These are phyloP conservation scores for Capronia epimyces DNA, from an alignment of 2,329 filamentous ascomycete genomes.

Conservation along the genomic window DNA sequence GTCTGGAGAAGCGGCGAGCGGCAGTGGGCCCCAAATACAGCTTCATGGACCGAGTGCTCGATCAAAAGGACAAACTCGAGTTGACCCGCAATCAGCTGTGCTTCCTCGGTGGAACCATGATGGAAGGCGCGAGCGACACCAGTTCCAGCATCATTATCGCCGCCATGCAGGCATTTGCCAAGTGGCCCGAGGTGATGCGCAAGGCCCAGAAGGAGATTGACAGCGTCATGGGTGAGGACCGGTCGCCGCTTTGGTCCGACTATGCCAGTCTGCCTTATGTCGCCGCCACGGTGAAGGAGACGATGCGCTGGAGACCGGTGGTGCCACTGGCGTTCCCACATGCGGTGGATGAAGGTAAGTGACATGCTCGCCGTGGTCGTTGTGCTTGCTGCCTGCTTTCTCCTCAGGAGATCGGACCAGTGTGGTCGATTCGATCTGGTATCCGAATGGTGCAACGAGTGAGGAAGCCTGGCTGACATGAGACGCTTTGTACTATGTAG, in stretches of 20 bases:
- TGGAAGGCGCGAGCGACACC: constrained; percentile 40
- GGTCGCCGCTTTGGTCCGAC: constrained; percentile 34
- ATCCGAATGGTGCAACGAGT: no score
- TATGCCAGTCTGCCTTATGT: constrained; percentile 33
- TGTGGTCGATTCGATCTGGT: no score
- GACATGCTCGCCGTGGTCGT: constrained; percentile 18
- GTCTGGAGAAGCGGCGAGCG: constrained; percentile 34
- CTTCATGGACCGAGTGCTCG: constrained; percentile 42
- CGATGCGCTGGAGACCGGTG: constrained; percentile 39
- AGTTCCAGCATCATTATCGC: constrained; percentile 38
- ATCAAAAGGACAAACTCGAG: constrained; percentile 33
- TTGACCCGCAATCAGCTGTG: constrained; percentile 40
- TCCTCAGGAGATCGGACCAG: background rate
- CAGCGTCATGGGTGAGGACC: constrained; percentile 34
- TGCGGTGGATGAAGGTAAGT: constrained; percentile 31
- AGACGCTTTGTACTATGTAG: constrained; percentile 25
- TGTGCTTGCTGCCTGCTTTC: background rate
- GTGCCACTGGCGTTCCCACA: constrained; percentile 47
- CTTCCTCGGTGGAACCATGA: constrained; percentile 31
- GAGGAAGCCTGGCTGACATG: background rate
- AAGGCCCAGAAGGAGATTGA: constrained; percentile 45
- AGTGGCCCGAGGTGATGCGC: constrained; percentile 43
- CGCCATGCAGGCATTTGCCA: constrained; percentile 42
- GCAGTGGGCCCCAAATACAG: constrained; percentile 27
- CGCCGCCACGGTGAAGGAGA: constrained; percentile 33